Evolutionary conservation across 164 flowering plant genomes (phyloP), one percentile per base, ranked within the genome.

Genomic region (Aristolochia fimbriata): DNA sequence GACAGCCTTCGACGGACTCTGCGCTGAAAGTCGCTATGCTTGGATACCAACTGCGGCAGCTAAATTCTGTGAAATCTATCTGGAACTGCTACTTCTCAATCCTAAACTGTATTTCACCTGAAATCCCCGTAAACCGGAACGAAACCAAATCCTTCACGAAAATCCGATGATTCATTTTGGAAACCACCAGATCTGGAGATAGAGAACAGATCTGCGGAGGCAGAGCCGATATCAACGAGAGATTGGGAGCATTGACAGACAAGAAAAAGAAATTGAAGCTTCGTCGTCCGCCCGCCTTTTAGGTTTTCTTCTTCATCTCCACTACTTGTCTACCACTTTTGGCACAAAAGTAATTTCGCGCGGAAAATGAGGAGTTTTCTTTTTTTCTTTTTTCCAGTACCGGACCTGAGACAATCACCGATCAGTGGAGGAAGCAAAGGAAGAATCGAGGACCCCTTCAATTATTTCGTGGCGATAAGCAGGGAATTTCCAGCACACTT

Each of bases 401-500:
- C 43, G 43, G 43, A 1, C 43, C 10, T 37, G 43, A 37, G 43
- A 10, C 11, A 5, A 6, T 37, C 43, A 37, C 58, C 11, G 41
- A 25, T 25, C n/a, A 30, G 43, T 31, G 46, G 22, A 57, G 30
- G n/a, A 19, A 17, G 47, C 59, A 31, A 57, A 57, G 46, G 59
- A 57, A 57, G 59, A 57, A 57, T 57, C 59, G 59, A 37, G 22
- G 47, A 57, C 59, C 47, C 59, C 47, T 30, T 57, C 59, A 57
- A 57, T 57, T 57, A 57, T 57, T 33, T 57, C 46, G 19, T 21
- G 13, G 46, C 22, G 47, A 37, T 57, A 37, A 31, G 46, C 46
- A 37, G 41, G 46, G 59, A 57, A 57, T 55, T 55, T 55, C 58
- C 52, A 49, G 22, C 56, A 22, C 25, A 22, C 56, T 52, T 24